These are phyloP conservation scores for Pisolithus albus DNA, from an alignment of 768 basidiomycete species.

Conservation along the genomic window DNA sequence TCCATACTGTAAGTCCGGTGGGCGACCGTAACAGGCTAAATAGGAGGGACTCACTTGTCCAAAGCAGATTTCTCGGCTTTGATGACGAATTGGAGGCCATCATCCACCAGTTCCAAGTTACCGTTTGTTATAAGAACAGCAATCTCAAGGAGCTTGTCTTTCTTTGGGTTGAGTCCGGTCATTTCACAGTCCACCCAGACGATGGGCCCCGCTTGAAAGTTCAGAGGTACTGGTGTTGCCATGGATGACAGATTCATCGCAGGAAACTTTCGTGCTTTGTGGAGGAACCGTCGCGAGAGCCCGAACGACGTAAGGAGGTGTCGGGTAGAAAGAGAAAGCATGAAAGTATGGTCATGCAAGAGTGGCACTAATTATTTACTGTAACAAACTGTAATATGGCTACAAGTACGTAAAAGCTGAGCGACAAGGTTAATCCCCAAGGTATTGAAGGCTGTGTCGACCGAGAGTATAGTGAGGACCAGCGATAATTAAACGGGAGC, in stretches of 20 bases:
- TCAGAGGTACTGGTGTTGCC: slow-evolving; percentile 27
- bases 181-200: slow-evolving; percentile 85
- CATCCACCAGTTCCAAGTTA: slow-evolving; percentile 70
- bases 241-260: neutral
- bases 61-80: slow-evolving; percentile 60
- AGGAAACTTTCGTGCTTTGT: neutral
- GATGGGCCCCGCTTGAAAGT: slow-evolving; percentile 54
- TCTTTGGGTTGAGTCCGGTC: slow-evolving; percentile 60
- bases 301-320: neutral
- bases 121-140: slow-evolving; percentile 86
- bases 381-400: too few relatives aligned
- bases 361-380: too few relatives aligned
- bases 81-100: slow-evolving; percentile 74
- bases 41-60: slow-evolving; percentile 46
- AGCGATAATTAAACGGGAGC: too few relatives aligned
- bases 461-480: too few relatives aligned
- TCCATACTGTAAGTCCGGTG: slow-evolving; percentile 54
- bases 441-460: too few relatives aligned
- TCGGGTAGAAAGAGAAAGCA: neutral
- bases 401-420: too few relatives aligned
- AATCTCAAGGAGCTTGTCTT: slow-evolving; percentile 68
- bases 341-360: neutral
- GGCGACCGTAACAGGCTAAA: neutral
- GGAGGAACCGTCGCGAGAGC: neutral
- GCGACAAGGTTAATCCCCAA: too few relatives aligned